Evolutionary conservation across 106 monocot genomes (phyloP), one percentile per base, ranked within the genome.

Genomic region (Gastrodia elata): DNA sequence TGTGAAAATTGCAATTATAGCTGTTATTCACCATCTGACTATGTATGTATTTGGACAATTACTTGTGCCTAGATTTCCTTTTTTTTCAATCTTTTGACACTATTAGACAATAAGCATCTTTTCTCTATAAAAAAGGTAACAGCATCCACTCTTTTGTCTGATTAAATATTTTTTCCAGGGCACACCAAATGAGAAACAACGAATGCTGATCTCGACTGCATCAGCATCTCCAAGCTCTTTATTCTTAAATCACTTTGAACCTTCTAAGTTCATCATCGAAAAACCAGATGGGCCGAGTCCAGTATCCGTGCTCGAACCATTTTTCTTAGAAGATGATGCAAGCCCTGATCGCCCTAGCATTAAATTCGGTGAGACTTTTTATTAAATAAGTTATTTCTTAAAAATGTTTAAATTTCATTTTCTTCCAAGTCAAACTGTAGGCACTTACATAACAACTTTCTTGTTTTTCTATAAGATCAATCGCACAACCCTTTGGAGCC

Each of bases 261-360:
- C 44, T 64, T 52, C 71, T 71, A 91, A 79, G 27, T 44, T 30
- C 49, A 65, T 52, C 48, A 33, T 26, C 38, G 84, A 79, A 55
- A 84, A 76, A 14, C 57, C 73, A 30, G 92, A 86, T 40, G 48
- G 79, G 49, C 80, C 86, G 42, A 91, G 93, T 83, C 86, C 98
- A 18, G 81, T 84, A 61, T 87, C 90, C 57, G 88, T 93, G 75
- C 80, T 90, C 58, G 90, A 91, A 35, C 76, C 80, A 59, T 74
- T 87, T 72, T 86, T 88, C 61, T 43, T 43, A 43, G 86, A 93
- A 67, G 88, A 85, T 68, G 56, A 43, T 6, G 22, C 40, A 52
- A 87, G 78, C 67, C 85, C 87, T 22, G 78, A 74, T 18, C 52
- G 77, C 55, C 52, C 8, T 68, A 41, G 69, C 20, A 24, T 34